Percentiles rank a stretch among this genome's conserved stretches.
Evolutionary conservation across 202 grass and related monocot genomes (phyloP).

Genomic region (Panicum virgatum): DNA sequence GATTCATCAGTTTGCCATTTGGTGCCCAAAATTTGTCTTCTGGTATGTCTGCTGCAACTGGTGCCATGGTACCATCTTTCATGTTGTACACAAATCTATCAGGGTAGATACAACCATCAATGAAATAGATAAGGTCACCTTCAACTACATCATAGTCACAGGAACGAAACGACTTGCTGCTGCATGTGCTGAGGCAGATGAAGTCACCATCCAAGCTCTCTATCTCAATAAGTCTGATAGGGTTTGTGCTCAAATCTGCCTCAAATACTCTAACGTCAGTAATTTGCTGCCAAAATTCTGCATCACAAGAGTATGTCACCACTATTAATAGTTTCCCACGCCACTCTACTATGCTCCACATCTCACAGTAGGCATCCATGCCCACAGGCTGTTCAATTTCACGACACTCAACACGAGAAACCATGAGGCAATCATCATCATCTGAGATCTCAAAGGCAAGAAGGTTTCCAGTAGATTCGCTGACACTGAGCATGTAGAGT

Average conservation of each 20-base stretch:
- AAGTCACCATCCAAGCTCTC: slow-evolving; percentile 32
- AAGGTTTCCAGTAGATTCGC: neutral
- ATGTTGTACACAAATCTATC: slow-evolving; percentile 41
- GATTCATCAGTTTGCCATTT: slow-evolving; percentile 22
- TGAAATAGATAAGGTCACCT: slow-evolving; percentile 35
- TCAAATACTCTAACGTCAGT: slow-evolving; percentile 19
- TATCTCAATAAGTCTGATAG: slow-evolving; percentile 16
- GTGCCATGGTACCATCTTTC: slow-evolving; percentile 15
- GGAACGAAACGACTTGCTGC: slow-evolving; percentile 11
- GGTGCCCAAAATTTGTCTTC: neutral
- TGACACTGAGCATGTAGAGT: slow-evolving; percentile 15
- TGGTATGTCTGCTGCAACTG: slow-evolving; percentile 5
- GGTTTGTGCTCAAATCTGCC: slow-evolving; percentile 14
- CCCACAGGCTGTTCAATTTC: neutral
- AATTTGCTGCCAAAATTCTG: neutral
- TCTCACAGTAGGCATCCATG: neutral
- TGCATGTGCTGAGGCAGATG: slow-evolving; percentile 42
- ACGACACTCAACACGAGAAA: slow-evolving; percentile 28
- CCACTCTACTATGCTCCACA: slow-evolving; percentile 38
- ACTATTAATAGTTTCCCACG: slow-evolving; percentile 26
- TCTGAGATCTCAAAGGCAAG: slow-evolving; percentile 9
- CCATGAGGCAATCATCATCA: slow-evolving; percentile 11
- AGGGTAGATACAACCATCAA: slow-evolving; percentile 37
- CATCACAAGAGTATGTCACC: neutral
- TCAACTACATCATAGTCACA: slow-evolving; percentile 21